These are phyloP conservation scores for Lathyrus aphaca DNA, from an alignment of 306 rosid genomes.

Conservation along the genomic window DNA sequence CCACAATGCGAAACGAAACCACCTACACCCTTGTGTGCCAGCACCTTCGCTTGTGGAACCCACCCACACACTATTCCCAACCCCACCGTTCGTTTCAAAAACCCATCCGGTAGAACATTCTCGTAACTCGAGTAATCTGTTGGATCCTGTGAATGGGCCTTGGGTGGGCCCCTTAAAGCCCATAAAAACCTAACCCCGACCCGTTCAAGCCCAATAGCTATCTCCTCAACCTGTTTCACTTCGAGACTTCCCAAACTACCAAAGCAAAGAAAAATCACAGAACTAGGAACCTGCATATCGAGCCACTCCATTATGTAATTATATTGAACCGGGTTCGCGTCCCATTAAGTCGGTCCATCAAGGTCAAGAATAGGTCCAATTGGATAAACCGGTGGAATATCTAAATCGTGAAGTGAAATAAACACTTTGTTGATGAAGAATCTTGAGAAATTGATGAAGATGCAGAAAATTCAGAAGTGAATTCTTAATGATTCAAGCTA, in stretches of 20 bases:
- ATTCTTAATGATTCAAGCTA: too few relatives aligned
- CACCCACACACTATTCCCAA: slow-evolving; percentile 58
- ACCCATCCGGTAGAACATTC: slow-evolving; percentile 45
- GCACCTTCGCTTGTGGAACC: slow-evolving; percentile 55
- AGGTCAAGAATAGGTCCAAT: slow-evolving; percentile 50
- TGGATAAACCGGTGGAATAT: slow-evolving; percentile 31
- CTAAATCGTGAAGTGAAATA: too few relatives aligned
- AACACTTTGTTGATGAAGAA: too few relatives aligned
- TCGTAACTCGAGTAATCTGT: neutral
- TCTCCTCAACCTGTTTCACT: slow-evolving; percentile 37
- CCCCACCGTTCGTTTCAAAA: slow-evolving; percentile 44
- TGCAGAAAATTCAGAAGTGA: too few relatives aligned
- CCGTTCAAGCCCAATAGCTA: slow-evolving; percentile 49
- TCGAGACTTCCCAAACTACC: slow-evolving; percentile 52
- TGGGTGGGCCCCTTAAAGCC: slow-evolving; percentile 53
- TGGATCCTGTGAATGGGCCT: slow-evolving; percentile 40
- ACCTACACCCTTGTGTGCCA: slow-evolving; percentile 52
- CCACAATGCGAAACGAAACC: slow-evolving; percentile 74
- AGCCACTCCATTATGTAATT: slow-evolving; percentile 41
- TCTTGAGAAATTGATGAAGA: too few relatives aligned
- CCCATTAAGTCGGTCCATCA: slow-evolving; percentile 40
- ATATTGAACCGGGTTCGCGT: slow-evolving; percentile 26
- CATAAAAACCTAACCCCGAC: slow-evolving; percentile 49
- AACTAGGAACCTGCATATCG: slow-evolving; percentile 30
- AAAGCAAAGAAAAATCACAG: slow-evolving; percentile 48